These are phyloP conservation scores for Colletotrichum caudatum DNA, from an alignment of 2,329 filamentous ascomycete genomes.

Conservation along the genomic window DNA sequence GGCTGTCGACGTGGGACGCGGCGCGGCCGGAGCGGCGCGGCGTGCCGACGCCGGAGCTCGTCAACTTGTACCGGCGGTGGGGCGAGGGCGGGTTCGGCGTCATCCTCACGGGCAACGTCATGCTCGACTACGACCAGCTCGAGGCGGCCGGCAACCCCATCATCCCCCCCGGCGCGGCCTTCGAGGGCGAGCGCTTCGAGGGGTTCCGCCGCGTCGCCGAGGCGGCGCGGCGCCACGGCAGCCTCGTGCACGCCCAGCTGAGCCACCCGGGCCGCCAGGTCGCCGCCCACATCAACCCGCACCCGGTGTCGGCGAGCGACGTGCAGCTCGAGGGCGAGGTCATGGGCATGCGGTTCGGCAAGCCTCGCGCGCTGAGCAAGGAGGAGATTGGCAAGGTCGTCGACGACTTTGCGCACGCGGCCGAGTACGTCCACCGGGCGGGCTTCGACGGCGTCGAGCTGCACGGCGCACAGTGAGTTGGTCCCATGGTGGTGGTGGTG, in stretches of 20 bases:
- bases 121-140: slow-evolving; percentile 69
- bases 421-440: slow-evolving; percentile 67
- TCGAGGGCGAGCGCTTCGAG: slow-evolving; percentile 69
- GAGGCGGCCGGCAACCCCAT: slow-evolving; percentile 67
- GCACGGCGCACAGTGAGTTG: slow-evolving; percentile 59
- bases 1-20: slow-evolving; percentile 70
- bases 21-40: slow-evolving; percentile 62
- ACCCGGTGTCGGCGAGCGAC: slow-evolving; percentile 56
- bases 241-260: slow-evolving; percentile 70
- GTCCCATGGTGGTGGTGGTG: no score
- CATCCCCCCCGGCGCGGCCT: slow-evolving; percentile 64
- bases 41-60: slow-evolving; percentile 53
- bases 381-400: slow-evolving; percentile 65
- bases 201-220: slow-evolving; percentile 59
- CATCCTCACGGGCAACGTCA: slow-evolving; percentile 71
- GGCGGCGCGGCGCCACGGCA: slow-evolving; percentile 65
- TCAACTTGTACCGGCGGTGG: slow-evolving; percentile 70
- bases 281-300: slow-evolving; percentile 47
- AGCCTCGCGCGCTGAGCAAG: slow-evolving; percentile 62
- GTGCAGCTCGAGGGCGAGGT: slow-evolving; percentile 53
- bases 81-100: slow-evolving; percentile 65
- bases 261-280: slow-evolving; percentile 72
- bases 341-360: slow-evolving; percentile 63
- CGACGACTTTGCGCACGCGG: slow-evolving; percentile 67
- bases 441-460: slow-evolving; percentile 63